These are phyloP conservation scores for Saccharomycopsis guyanensis DNA, from an alignment of 805 yeast species.

Conservation along the genomic window DNA sequence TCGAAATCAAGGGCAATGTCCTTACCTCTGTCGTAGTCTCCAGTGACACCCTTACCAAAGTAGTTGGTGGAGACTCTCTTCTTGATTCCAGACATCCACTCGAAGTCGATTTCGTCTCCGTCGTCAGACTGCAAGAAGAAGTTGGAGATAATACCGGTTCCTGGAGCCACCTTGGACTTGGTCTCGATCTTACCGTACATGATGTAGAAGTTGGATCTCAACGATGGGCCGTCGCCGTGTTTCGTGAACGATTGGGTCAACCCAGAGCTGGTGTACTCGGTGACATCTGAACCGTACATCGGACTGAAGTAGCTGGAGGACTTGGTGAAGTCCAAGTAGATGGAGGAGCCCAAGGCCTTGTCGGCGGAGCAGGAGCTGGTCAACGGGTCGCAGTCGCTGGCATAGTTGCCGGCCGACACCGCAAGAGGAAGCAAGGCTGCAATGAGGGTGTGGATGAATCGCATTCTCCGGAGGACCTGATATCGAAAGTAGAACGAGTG, in stretches of 20 bases:
- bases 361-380: conserved; percentile 30
- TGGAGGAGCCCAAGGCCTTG: conserved; percentile 44
- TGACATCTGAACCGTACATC: conserved; percentile 25
- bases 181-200: conserved; percentile 69
- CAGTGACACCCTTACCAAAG: conserved; percentile 74
- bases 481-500: background rate
- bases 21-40: conserved; percentile 70
- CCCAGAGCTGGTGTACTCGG: conserved; percentile 40
- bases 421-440: background rate
- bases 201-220: conserved; percentile 55
- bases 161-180: conserved; percentile 47
- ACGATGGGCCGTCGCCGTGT: conserved; percentile 53
- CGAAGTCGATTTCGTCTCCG: conserved; percentile 83
- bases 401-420: conserved; percentile 7
- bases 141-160: conserved; percentile 59
- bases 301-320: conserved; percentile 29
- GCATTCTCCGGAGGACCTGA: background rate
- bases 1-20: conserved; percentile 47
- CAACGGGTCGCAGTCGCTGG: conserved; percentile 19
- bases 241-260: conserved; percentile 39
- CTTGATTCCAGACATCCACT: conserved; percentile 77
- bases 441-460: background rate
- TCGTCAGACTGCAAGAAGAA: conserved; percentile 68
- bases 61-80: conserved; percentile 70
- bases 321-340: conserved; percentile 38